These are phyloP conservation scores for Astrephomene gubernaculifera DNA, from an alignment of 139 green algal genomes.

Conservation along the genomic window DNA sequence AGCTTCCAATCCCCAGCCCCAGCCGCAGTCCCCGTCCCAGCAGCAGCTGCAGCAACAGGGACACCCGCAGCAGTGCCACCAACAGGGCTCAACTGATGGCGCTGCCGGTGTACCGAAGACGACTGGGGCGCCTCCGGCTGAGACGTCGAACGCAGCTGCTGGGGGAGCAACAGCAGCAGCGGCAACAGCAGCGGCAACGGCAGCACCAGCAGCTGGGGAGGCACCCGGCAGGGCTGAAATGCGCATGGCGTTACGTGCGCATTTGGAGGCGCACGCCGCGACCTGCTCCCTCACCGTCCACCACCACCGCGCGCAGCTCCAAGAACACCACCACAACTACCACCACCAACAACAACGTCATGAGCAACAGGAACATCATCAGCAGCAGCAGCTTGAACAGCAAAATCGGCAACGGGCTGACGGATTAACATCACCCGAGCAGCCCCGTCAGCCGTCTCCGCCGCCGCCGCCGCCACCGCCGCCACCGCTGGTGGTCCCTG, in stretches of 20 bases:
- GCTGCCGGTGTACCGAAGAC: background rate
- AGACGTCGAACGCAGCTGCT: too few relatives aligned
- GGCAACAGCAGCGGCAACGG: background rate
- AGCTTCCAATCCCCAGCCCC: background rate
- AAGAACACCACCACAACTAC: too few relatives aligned
- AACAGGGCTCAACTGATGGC: background rate
- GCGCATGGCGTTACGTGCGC: background rate
- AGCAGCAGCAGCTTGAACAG: background rate
- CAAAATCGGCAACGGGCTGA: too few relatives aligned
- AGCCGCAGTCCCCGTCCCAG: background rate
- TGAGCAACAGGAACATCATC: too few relatives aligned
- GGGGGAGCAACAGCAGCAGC: too few relatives aligned
- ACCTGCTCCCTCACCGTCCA: constrained; percentile 6
- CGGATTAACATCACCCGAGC: too few relatives aligned
- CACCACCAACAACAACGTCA: too few relatives aligned
- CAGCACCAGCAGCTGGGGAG: background rate
- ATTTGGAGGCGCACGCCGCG: background rate
- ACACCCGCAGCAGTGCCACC: background rate
- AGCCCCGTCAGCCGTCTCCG: too few relatives aligned
- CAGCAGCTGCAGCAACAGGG: background rate
- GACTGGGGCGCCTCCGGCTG: background rate
- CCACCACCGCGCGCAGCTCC: background rate
- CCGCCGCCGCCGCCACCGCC: background rate
- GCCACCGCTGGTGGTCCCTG: constrained; percentile 30
- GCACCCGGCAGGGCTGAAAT: too few relatives aligned